Percentiles rank a stretch among this genome's conserved stretches.
Conservation (phyloP, 257 asterid species). For the Primulina huaijiensis region DNA sequence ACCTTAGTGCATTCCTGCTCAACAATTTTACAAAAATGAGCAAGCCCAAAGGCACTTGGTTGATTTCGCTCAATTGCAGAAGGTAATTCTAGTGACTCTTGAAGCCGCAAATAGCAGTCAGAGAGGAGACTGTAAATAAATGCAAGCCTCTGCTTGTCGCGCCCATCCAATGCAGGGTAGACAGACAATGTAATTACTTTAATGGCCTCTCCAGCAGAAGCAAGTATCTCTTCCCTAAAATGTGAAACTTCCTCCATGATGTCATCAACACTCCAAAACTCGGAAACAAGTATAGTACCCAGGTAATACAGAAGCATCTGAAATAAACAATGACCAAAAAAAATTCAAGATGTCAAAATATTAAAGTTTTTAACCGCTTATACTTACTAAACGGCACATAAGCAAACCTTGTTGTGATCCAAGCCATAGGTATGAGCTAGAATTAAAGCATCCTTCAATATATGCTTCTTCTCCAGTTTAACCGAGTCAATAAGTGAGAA, state of each 20-base stretch:
- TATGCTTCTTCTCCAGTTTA: conserved; percentile 66
- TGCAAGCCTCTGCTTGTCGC: conserved; percentile 81
- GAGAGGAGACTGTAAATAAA: conserved; percentile 66
- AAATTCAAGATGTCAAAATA: conserved; percentile 22
- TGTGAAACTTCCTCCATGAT: conserved; percentile 57
- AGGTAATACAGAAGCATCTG: conserved; percentile 81
- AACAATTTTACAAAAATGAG: conserved; percentile 50
- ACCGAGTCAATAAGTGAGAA: conserved; percentile 73
- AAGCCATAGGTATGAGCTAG: conserved; percentile 70
- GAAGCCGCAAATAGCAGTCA: conserved; percentile 67
- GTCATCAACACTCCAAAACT: conserved; percentile 71
- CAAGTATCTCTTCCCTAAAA: conserved; percentile 51
- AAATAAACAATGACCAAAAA: conserved; percentile 24
- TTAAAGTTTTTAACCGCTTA: conserved; percentile 3
- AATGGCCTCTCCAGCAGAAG: conserved; percentile 63
- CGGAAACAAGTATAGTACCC: conserved; percentile 66
- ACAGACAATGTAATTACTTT: conserved; percentile 48
- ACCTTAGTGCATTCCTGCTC: conserved; percentile 77
- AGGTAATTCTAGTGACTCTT: conserved; percentile 38
- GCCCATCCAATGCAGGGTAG: conserved; percentile 77
- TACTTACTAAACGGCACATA: conserved; percentile 18
- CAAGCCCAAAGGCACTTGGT: conserved; percentile 34
- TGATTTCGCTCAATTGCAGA: conserved; percentile 34
- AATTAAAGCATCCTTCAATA: conserved; percentile 55
- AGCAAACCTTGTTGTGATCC: conserved; percentile 63